Percentiles rank a stretch among this genome's conserved stretches.
These are phyloP conservation scores for Suhomyces panamericanus DNA, from an alignment of 1,139 yeast genomes.

Conservation along the genomic window DNA sequence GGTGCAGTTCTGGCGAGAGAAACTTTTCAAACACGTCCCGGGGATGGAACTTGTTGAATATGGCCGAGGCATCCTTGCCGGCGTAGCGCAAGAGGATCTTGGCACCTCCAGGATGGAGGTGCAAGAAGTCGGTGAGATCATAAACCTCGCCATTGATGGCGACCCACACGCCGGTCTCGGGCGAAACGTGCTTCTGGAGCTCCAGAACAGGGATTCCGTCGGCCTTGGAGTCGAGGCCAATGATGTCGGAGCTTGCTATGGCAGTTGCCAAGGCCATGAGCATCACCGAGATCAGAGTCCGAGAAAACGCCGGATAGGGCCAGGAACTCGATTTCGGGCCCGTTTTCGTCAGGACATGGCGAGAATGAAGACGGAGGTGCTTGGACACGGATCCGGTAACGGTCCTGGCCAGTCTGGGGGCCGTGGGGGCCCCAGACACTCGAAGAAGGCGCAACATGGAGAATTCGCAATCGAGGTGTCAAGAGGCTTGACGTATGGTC, in stretches of 20 bases:
- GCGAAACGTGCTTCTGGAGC: constrained; percentile 35
- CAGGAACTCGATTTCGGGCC: not conserved
- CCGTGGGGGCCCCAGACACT: not conserved
- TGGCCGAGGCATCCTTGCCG: constrained; percentile 59
- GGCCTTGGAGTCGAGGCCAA: constrained; percentile 8
- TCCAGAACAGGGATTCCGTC: constrained; percentile 27
- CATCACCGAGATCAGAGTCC: constrained; percentile 1
- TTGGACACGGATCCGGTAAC: not conserved
- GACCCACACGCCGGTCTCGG: constrained; percentile 53
- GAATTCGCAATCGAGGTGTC: not conserved
- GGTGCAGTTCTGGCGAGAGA: constrained; percentile 32
- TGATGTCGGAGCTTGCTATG: not conserved
- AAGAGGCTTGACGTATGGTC: not conserved
- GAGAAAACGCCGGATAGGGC: not conserved
- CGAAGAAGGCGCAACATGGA: constrained; percentile 1
- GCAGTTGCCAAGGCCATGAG: constrained; percentile 1
- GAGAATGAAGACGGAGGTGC: not conserved
- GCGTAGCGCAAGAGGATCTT: constrained; percentile 54
- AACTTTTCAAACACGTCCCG: constrained; percentile 64
- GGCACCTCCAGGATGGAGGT: constrained; percentile 58
- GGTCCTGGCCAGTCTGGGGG: not conserved
- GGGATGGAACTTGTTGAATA: constrained; percentile 81
- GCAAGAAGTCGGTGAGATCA: constrained; percentile 49
- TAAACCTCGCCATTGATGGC: constrained; percentile 52
- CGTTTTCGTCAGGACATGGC: not conserved